phyloP scores from a whole-genome alignment of 2,329 filamentous ascomycete genomes.

The Fusarium nurragi region DNA sequence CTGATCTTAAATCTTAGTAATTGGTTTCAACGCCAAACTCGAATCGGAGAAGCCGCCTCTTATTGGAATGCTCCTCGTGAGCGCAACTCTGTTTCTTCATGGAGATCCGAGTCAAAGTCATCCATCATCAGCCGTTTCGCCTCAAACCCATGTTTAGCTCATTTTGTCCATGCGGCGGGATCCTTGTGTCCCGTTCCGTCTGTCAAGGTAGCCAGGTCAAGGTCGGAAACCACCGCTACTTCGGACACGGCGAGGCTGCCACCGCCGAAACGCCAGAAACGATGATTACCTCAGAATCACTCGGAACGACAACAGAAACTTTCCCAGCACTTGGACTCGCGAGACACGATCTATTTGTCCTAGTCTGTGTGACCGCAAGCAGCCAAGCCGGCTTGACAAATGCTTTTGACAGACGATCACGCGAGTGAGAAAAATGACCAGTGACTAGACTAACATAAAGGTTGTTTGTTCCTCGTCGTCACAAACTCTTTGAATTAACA shows the following conservation, averaged over 20 bases:
- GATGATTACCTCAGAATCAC: background rate
- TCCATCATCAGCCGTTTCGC: conserved; percentile 26
- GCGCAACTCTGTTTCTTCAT: conserved; percentile 22
- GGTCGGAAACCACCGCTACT: conserved; percentile 25
- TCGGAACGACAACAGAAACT: background rate
- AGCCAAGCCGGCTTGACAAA: conserved; percentile 1
- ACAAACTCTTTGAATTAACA: conserved; percentile 9
- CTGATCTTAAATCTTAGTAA: conserved; percentile 21
- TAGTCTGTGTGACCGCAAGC: conserved; percentile 12
- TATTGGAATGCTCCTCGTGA: conserved; percentile 28
- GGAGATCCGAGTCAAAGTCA: conserved; percentile 1
- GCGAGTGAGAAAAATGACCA: conserved; percentile 12
- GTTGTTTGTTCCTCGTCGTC: conserved; percentile 20
- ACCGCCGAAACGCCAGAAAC: conserved; percentile 5
- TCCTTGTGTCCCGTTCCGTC: conserved; percentile 17
- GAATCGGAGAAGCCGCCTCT: conserved; percentile 31
- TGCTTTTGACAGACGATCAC: conserved; percentile 6
- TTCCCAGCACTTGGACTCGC: background rate
- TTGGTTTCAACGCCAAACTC: conserved; percentile 23
- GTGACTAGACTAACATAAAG: conserved; percentile 17
- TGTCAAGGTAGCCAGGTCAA: background rate
- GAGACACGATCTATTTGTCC: background rate
- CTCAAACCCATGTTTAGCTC: conserved; percentile 29
- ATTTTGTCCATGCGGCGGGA: conserved; percentile 22
- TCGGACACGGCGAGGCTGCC: conserved; percentile 30